Conservation (phyloP, 192 early-diverging fungal genomes). For the Diversispora epigaea region DNA sequence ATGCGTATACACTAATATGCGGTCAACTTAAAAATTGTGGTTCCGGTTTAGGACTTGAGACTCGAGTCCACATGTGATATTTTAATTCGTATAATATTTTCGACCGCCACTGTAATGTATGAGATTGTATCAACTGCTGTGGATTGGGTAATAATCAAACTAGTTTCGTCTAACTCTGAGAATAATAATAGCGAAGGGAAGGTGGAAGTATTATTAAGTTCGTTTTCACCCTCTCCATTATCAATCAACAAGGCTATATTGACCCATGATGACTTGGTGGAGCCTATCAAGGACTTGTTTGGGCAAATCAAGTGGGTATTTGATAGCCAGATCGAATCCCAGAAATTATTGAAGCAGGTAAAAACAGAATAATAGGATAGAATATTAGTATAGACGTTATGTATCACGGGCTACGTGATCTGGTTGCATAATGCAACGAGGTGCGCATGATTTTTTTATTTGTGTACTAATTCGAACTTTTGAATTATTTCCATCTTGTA, state of each 20-base stretch:
- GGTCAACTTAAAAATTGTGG: no score
- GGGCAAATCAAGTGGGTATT: constrained; percentile 8
- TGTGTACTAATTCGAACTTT: no score
- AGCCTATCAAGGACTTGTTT: not conserved
- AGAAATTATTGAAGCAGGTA: no score
- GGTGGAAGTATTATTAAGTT: constrained; percentile 8
- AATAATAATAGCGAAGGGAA: not conserved
- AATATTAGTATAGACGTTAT: no score
- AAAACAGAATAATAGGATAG: no score
- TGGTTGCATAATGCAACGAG: no score
- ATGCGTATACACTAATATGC: no score
- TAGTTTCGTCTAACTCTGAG: not conserved
- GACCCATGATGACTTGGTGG: not conserved
- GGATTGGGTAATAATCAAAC: constrained; percentile 10
- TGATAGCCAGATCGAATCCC: not conserved
- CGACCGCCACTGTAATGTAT: constrained; percentile 9
- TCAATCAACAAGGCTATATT: constrained; percentile 1
- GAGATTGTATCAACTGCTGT: not conserved
- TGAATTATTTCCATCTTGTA: no score
- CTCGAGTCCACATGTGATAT: no score
- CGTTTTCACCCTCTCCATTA: not conserved
- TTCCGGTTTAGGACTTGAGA: no score
- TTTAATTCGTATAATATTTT: no score
- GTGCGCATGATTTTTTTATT: not conserved
- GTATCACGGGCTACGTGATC: no score